phyloP scores from a whole-genome alignment of 2,329 filamentous ascomycete genomes.

The Colletotrichum sp. region DNA sequence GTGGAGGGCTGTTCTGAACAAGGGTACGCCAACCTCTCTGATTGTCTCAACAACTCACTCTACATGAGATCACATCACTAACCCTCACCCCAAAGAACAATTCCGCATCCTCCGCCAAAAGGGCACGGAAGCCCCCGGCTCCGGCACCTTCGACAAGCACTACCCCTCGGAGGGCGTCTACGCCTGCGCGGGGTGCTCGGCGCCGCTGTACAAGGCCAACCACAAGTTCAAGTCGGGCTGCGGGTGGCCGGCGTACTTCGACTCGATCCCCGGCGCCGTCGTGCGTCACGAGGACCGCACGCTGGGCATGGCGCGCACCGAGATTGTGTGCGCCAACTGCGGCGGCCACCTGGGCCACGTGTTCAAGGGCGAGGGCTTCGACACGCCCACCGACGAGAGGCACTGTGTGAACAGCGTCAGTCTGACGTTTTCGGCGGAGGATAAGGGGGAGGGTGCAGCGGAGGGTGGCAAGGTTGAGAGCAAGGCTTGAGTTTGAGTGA shows the following conservation, averaged over 20 bases:
- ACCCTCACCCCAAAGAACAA: slow-evolving; percentile 71
- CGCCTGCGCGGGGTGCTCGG: slow-evolving; percentile 82
- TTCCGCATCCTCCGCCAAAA: slow-evolving; percentile 93
- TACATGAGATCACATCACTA: not conserved
- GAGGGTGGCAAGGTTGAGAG: slow-evolving; percentile 30
- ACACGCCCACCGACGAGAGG: slow-evolving; percentile 89
- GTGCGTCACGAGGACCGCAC: slow-evolving; percentile 78
- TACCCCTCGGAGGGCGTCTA: slow-evolving; percentile 79
- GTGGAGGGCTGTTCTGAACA: slow-evolving; percentile 85
- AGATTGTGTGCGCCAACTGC: slow-evolving; percentile 95
- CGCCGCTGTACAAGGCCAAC: slow-evolving; percentile 88
- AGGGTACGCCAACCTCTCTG: slow-evolving; percentile 36
- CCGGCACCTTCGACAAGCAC: slow-evolving; percentile 89
- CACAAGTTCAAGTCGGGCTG: slow-evolving; percentile 98
- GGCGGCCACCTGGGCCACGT: slow-evolving; percentile 92
- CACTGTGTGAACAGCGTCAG: slow-evolving; percentile 97
- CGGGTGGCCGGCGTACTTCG: slow-evolving; percentile 98
- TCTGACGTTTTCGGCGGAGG: slow-evolving; percentile 77
- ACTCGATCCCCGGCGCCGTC: slow-evolving; percentile 90
- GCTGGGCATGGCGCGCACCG: slow-evolving; percentile 84
- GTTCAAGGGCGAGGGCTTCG: slow-evolving; percentile 86
- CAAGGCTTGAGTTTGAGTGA: slow-evolving; percentile 35
- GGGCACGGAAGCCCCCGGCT: slow-evolving; percentile 83
- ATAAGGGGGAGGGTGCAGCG: slow-evolving; percentile 46
- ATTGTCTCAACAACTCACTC: not conserved